phyloP scores from a whole-genome alignment of 768 basidiomycete species.

The Mycena epipterygia region DNA sequence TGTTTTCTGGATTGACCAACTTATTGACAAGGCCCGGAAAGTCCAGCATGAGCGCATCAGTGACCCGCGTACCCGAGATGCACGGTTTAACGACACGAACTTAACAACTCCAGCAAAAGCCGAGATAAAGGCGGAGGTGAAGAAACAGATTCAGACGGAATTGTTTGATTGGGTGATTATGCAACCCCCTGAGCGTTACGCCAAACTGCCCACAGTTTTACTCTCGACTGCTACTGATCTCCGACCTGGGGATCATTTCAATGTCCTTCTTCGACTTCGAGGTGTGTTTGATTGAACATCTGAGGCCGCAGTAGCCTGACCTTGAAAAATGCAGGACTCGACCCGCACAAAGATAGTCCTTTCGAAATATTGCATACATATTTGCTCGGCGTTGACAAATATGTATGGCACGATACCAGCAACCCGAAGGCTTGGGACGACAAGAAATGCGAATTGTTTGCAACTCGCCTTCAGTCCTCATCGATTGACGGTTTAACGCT shows the following conservation, averaged over 20 bases:
- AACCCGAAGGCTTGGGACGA: constrained; percentile 41
- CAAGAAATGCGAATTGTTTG: constrained; percentile 41
- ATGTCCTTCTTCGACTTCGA: background rate
- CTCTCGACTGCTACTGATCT: background rate
- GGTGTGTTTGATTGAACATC: background rate
- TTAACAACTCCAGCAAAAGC: background rate
- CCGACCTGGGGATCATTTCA: background rate
- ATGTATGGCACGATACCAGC: constrained; percentile 48
- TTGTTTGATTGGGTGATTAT: constrained; percentile 15
- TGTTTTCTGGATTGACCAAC: constrained; percentile 41
- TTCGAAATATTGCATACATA: constrained; percentile 35
- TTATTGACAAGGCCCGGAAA: background rate
- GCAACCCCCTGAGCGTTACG: background rate
- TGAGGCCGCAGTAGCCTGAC: too few species aligned
- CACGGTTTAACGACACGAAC: background rate
- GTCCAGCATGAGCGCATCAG: background rate
- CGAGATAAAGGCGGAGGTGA: background rate
- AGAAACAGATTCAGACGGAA: background rate
- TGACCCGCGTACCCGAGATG: background rate
- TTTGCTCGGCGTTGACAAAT: constrained; percentile 44
- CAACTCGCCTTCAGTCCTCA: constrained; percentile 42
- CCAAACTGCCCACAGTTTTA: background rate
- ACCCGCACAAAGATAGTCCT: constrained; percentile 10
- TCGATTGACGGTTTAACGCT: constrained; percentile 43
- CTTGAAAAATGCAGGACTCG: background rate